Conservation (phyloP, 1,139 yeast genomes). For the Candida frijolesensis region DNA sequence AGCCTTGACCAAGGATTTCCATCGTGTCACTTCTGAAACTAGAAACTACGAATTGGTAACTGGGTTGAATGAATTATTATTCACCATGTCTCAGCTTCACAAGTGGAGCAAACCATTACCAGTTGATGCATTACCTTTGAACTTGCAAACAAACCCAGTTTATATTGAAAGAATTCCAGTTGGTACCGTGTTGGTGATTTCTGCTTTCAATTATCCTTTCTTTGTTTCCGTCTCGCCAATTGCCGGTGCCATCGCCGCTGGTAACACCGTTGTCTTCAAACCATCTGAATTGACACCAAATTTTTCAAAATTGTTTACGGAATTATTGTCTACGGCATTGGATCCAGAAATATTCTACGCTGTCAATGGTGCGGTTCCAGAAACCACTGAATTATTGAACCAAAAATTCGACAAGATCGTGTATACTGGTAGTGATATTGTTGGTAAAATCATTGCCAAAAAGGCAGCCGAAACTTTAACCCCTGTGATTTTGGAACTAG, state of each 20-base stretch:
- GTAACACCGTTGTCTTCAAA: slow-evolving; percentile 79
- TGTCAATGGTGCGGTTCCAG: slow-evolving; percentile 75
- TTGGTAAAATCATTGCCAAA: slow-evolving; percentile 74
- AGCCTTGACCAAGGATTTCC: slow-evolving; percentile 68
- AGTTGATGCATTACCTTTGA: slow-evolving; percentile 45
- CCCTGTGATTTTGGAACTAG: slow-evolving; percentile 80
- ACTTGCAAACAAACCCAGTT: slow-evolving; percentile 49
- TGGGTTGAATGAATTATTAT: slow-evolving; percentile 55
- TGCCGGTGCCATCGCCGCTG: slow-evolving; percentile 85
- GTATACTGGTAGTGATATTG: slow-evolving; percentile 77
- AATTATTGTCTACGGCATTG: slow-evolving; percentile 52
- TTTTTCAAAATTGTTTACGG: slow-evolving; percentile 56
- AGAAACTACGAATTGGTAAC: slow-evolving; percentile 53
- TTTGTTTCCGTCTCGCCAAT: slow-evolving; percentile 65
- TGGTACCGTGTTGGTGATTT: slow-evolving; percentile 73
- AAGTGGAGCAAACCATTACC: slow-evolving; percentile 61
- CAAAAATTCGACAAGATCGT: slow-evolving; percentile 79
- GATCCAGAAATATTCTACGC: slow-evolving; percentile 59
- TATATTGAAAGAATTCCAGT: slow-evolving; percentile 66
- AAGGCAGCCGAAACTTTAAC: slow-evolving; percentile 84
- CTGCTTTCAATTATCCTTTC: slow-evolving; percentile 89
- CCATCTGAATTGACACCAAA: slow-evolving; percentile 76
- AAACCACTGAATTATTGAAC: slow-evolving; percentile 63
- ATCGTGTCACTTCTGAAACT: slow-evolving; percentile 65
- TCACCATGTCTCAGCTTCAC: slow-evolving; percentile 59